Base-by-base conservation (phyloP, 2,329 filamentous ascomycete genomes). In the Fusarium buxicola region DNA sequence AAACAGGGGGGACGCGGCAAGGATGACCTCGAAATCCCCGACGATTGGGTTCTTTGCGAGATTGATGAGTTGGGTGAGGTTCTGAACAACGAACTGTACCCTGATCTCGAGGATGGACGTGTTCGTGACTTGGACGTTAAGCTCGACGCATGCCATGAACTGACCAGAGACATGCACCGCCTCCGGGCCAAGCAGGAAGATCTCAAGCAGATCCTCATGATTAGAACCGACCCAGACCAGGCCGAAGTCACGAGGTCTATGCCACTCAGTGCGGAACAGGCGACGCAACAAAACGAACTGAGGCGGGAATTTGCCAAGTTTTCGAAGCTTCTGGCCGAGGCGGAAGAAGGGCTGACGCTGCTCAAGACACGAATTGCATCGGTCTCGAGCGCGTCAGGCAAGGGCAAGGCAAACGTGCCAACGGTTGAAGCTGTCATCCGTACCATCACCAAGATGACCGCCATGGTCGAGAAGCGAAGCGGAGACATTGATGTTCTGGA, bases 351-450 rank as follows among this genome's bases (percentile, higher is more conserved):
- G 4, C 80, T 96, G 24, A 89, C 90, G 6, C 74, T 97, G 43
- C 85, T 98, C 25, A 91, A 91, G 70, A 90, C 93, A 3, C 91
- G 89, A 68, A 83, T 97, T 15, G 89, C 90, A 1, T 78, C 85
- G 2, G 82, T 83, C 8, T 84, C 82, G 15, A 80, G 80, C 44
- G 74, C 80, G 3, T 78, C 79, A 36, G 84, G 80, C 65, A 83
- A 77, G 54, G 76, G 77, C 7, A 74, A 71, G 18, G 71, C 76
- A 10, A 81, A 83, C 46, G 85, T 89, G 5, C 95, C 95, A 0
- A 97, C 94, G 0, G 92, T 97, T 9, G 95, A 97, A 69, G 92
- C 92, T 1, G 92, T 99, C 16, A 89, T 94, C 67, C 92, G 91
- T 58, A 99, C 95, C 1, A 96, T 99, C 65, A 82, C 83, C 55